Base-by-base conservation (phyloP, 805 yeast genomes). In the Nakazawaea siamensis region DNA sequence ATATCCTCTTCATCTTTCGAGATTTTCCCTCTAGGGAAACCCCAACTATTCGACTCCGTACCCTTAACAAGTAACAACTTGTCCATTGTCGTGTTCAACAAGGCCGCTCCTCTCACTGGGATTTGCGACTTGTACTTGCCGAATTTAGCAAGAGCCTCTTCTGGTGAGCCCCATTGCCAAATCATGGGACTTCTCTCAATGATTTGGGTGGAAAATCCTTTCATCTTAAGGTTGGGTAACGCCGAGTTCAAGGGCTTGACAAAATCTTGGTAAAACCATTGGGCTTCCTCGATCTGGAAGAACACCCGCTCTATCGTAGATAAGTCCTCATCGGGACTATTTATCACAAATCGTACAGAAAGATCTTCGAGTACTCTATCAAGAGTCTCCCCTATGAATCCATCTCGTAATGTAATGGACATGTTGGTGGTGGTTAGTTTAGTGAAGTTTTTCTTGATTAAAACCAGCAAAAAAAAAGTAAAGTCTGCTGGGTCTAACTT, bases 241-340 rank as follows among this genome's bases (percentile, higher is more conserved):
- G 66, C 55, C 3, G 92, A 88, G 53, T 86, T 81, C 47, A 79
- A 59, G 24, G 70, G 71, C 24, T 88, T 70, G 10, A 80, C 67
- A 48, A 80, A 88, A 57, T 92, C 99, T 33, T 81, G 71, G 57
- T 88, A 92, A 52, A 83, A 92, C 98, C 98, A 92, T 47, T 87
- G 96, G 2, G 98, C 98, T 57, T 92, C 97, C 63, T 92, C 99
- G 27, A 92, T 79, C 54, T 88, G 95, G 61, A 92, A 92, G 50
- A 87, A 73, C 18, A 88, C 81, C 51, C 98, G 68, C 52, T 74
- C 90, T 19, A 78, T 70, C 12, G 88, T 71, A 23, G 92, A 75
- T 34, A 90, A 61, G 55, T 92, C 98, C 50, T 90, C 97, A 4
- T 76, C 73, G 8, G 98, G 97, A 34, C 88, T 83, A 63, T 92